phyloP scores from a whole-genome alignment of 495 filamentous ascomycete genomes.

The Neurospora sp. region DNA sequence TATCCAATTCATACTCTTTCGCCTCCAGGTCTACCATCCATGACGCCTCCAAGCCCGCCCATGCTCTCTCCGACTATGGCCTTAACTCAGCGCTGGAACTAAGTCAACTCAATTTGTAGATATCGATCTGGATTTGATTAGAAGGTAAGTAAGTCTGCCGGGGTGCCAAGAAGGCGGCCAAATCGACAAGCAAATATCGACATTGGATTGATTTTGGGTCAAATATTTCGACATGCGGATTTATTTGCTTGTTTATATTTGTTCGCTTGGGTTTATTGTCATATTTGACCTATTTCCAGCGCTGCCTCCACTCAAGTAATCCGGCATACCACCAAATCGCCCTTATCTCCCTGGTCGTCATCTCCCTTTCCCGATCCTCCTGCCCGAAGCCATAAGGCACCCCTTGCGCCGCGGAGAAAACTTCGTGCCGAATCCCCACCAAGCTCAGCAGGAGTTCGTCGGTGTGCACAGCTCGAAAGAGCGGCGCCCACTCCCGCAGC shows the following conservation, averaged over 20 bases:
- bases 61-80: neutral
- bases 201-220: too few species aligned
- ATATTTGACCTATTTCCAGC: too few species aligned
- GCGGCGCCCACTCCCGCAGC: neutral
- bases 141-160: too few species aligned
- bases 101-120: too few species aligned
- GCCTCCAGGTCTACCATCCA: neutral
- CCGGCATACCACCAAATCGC: neutral
- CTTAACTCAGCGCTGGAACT: too few species aligned
- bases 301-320: neutral
- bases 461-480: neutral
- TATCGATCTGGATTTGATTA: too few species aligned
- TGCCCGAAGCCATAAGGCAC: neutral
- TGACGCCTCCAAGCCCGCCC: neutral
- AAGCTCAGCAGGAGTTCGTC: neutral
- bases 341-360: neutral
- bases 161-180: too few species aligned
- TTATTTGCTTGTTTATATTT: too few species aligned
- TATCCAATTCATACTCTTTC: neutral
- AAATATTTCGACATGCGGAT: too few species aligned
- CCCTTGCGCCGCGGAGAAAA: neutral
- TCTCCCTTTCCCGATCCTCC: neutral
- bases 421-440: neutral
- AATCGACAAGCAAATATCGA: too few species aligned
- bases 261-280: too few species aligned